Conservation (phyloP, 1,139 yeast species). For the Hansenula lynferdii region DNA sequence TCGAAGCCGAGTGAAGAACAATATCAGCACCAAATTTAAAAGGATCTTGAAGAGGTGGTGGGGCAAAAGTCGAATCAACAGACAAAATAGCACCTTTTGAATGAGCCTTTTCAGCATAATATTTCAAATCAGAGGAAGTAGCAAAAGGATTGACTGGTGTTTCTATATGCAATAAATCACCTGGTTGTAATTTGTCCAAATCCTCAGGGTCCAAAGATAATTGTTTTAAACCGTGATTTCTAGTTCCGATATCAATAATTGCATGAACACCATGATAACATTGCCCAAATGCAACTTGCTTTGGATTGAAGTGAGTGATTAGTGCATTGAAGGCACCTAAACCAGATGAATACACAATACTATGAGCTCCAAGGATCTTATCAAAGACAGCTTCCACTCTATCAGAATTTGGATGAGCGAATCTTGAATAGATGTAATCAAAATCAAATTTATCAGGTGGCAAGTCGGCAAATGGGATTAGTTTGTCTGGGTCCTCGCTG, state of each 20-base stretch:
- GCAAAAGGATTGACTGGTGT: slow-evolving; percentile 90
- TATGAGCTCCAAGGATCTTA: slow-evolving; percentile 48
- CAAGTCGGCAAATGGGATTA: slow-evolving; percentile 28
- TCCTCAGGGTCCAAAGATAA: slow-evolving; percentile 49
- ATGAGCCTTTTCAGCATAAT: slow-evolving; percentile 67
- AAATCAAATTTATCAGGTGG: slow-evolving; percentile 32
- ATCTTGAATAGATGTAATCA: slow-evolving; percentile 55
- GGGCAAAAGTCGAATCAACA: slow-evolving; percentile 90
- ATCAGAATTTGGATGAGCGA: slow-evolving; percentile 65
- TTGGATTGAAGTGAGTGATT: slow-evolving; percentile 68
- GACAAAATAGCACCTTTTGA: slow-evolving; percentile 59
- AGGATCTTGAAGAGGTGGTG: slow-evolving; percentile 84
- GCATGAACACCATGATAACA: slow-evolving; percentile 86
- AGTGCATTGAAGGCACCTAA: slow-evolving; percentile 78
- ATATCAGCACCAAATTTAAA: slow-evolving; percentile 78
- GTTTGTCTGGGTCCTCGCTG: slow-evolving; percentile 47
- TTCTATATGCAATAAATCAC: slow-evolving; percentile 81
- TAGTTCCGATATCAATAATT: slow-evolving; percentile 53
- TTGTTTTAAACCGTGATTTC: slow-evolving; percentile 56
- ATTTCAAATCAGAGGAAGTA: slow-evolving; percentile 53
- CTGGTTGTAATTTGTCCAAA: slow-evolving; percentile 44
- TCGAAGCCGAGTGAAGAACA: slow-evolving; percentile 86
- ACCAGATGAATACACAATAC: slow-evolving; percentile 73
- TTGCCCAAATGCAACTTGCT: slow-evolving; percentile 66
- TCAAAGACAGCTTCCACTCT: slow-evolving; percentile 67